A percentile compares a stretch with the other conserved stretches of the same genome.
phyloP scores from a whole-genome alignment of 2,329 filamentous ascomycete genomes.

The Neofusicoccum umdonicola region DNA sequence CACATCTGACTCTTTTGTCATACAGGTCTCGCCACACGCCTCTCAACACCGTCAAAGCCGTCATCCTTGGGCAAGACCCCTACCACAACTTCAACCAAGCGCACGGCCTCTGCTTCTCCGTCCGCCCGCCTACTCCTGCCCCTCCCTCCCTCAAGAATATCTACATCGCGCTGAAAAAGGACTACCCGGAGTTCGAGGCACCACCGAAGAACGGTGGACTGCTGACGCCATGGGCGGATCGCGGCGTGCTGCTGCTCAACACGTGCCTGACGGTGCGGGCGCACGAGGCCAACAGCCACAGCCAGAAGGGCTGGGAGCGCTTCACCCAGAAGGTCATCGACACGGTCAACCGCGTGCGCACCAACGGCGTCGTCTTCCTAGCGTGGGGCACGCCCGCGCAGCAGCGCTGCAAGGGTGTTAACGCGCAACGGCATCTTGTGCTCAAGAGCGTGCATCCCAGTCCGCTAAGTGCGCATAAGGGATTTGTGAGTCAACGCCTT shows the following conservation, averaged over 20 bases:
- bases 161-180: conserved; percentile 81
- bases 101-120: conserved; percentile 93
- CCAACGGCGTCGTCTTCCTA: conserved; percentile 84
- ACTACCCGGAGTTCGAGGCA: conserved; percentile 76
- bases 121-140: conserved; percentile 81
- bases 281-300: conserved; percentile 82
- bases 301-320: conserved; percentile 84
- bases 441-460: conserved; percentile 88
- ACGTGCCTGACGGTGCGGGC: conserved; percentile 91
- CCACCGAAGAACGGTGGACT: conserved; percentile 79
- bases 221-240: conserved; percentile 89
- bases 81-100: conserved; percentile 97
- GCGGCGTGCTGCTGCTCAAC: conserved; percentile 89
- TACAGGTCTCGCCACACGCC: conserved; percentile 89
- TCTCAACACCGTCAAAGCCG: conserved; percentile 81
- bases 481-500: conserved; percentile 60
- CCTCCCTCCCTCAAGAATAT: conserved; percentile 93
- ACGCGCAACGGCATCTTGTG: conserved; percentile 73
- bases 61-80: conserved; percentile 93
- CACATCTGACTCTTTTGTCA: not conserved
- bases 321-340: conserved; percentile 94
- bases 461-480: conserved; percentile 78
- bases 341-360: conserved; percentile 72
- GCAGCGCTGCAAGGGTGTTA: conserved; percentile 72
- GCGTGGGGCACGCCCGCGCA: conserved; percentile 89